Conservation (phyloP, 73 alveolate species). For the Tetrahymena thermophila region DNA sequence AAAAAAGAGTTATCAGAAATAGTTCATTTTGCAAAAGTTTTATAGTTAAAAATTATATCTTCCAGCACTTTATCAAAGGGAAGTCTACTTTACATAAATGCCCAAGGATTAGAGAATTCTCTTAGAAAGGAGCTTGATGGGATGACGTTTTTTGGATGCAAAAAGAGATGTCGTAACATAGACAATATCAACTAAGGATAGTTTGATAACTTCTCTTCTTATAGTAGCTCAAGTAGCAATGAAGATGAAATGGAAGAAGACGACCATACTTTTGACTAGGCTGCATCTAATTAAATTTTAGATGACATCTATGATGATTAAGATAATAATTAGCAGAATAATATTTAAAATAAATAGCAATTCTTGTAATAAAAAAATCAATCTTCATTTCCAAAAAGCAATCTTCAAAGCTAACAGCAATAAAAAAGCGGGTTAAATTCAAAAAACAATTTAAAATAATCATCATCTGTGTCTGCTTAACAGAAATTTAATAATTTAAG, state of each 20-base stretch:
- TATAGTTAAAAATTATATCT: neutral
- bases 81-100: slow-evolving; percentile 25
- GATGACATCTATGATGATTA: neutral
- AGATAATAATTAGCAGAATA: neutral
- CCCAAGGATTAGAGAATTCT: slow-evolving; percentile 46
- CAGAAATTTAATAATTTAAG: neutral
- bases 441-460: neutral
- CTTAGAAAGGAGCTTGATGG: slow-evolving; percentile 47
- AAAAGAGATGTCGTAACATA: slow-evolving; percentile 11
- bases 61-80: slow-evolving; percentile 29
- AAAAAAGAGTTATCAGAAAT: neutral
- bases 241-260: neutral
- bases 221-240: neutral
- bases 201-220: neutral
- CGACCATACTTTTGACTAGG: neutral
- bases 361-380: neutral
- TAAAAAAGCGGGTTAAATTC: neutral
- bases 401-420: neutral
- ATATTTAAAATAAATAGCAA: neutral
- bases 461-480: neutral
- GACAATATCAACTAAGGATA: neutral
- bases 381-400: neutral
- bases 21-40: neutral
- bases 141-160: slow-evolving; percentile 50
- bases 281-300: neutral